phyloP scores from a whole-genome alignment of 139 green algal species.

The Coccomyxa sp. region DNA sequence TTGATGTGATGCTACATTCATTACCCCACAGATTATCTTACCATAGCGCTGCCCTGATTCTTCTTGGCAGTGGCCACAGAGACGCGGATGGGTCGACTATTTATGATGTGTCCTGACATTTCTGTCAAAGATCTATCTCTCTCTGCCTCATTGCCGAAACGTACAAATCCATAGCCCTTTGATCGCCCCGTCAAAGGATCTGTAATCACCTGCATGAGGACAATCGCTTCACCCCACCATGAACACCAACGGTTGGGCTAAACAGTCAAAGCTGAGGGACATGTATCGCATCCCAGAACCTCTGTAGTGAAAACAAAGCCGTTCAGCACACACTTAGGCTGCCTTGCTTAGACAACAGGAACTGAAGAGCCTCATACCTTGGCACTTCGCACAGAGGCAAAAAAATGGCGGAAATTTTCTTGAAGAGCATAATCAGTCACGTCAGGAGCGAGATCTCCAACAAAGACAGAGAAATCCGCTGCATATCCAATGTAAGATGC shows the following conservation, averaged over 20 bases:
- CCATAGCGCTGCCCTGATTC: constrained; percentile 7
- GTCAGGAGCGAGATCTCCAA: constrained; percentile 89
- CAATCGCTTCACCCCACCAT: neutral
- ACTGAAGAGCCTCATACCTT: constrained; percentile 44
- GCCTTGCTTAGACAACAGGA: neutral
- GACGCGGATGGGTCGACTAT: constrained; percentile 70
- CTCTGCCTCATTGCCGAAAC: constrained; percentile 80
- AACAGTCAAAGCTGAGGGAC: neutral
- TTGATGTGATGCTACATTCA: too few relatives aligned
- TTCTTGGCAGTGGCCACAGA: constrained; percentile 66
- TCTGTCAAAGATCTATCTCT: constrained; percentile 76
- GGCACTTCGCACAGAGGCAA: constrained; percentile 68
- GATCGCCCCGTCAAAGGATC: constrained; percentile 76
- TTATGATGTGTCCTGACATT: constrained; percentile 82
- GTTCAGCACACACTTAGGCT: neutral
- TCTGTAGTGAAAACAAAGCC: neutral
- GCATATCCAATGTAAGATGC: too few relatives aligned
- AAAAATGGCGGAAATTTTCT: constrained; percentile 83
- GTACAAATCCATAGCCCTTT: constrained; percentile 96
- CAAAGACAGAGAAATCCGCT: constrained; percentile 81
- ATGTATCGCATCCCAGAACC: neutral
- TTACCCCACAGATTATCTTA: too few relatives aligned
- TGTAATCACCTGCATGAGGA: constrained; percentile 75
- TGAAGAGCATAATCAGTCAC: constrained; percentile 87
- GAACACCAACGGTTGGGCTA: neutral